A percentile compares a stretch with the other conserved stretches of the same genome.
Evolutionary conservation across 768 basidiomycete species (phyloP).

Genomic region (Serendipita sp.): DNA sequence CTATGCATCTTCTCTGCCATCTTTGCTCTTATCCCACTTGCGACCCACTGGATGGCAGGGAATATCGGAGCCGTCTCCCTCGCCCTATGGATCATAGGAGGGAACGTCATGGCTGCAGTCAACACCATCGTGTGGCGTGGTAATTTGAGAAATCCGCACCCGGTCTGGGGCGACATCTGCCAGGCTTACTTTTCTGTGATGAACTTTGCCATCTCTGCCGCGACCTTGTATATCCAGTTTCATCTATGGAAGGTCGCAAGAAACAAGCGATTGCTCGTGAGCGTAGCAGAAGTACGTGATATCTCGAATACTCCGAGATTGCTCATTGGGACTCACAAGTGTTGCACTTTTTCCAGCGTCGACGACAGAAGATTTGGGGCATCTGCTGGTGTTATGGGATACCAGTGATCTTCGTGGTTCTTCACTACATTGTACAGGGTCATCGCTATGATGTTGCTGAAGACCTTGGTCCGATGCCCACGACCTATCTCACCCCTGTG

Average conservation of each 20-base stretch:
- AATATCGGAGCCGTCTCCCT: not conserved
- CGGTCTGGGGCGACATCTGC: not conserved
- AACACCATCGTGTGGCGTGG: not conserved
- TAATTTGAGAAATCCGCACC: not conserved
- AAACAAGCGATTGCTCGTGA: not conserved
- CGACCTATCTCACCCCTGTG: constrained; percentile 30
- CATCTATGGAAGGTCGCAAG: not conserved
- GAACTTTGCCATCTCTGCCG: not conserved
- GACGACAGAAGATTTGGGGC: not conserved
- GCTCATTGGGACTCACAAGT: not conserved
- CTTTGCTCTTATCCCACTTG: not conserved
- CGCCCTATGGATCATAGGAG: not conserved
- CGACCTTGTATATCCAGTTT: not conserved
- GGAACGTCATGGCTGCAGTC: not conserved
- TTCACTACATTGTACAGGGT: constrained; percentile 35
- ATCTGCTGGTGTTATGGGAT: not conserved
- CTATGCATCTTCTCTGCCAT: not conserved
- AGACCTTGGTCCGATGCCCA: constrained; percentile 39
- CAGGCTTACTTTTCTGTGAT: not conserved
- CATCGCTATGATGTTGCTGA: constrained; percentile 46
- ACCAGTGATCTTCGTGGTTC: not conserved
- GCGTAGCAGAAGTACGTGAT: not conserved
- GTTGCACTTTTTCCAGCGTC: too few species aligned
- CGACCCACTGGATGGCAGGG: not conserved
- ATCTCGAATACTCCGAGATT: not conserved